Conservation (phyloP, 2,329 filamentous ascomycete species). For the Hypoxylon sp. region DNA sequence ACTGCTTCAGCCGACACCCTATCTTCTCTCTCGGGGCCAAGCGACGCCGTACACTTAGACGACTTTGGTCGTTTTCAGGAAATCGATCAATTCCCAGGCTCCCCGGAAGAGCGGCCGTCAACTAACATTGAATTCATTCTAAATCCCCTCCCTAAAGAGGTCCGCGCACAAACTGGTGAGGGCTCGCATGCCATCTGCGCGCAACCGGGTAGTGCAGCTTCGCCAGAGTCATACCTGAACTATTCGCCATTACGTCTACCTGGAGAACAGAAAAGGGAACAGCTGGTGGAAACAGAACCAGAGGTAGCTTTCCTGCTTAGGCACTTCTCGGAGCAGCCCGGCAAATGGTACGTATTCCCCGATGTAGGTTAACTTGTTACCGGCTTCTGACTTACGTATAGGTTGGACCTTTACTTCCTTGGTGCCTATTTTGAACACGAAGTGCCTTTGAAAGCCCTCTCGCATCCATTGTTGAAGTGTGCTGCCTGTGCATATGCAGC, state of each 20-base stretch:
- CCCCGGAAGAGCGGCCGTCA: background rate
- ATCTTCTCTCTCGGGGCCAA: background rate
- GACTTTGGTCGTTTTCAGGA: background rate
- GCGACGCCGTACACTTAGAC: background rate
- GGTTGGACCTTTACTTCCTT: conserved; percentile 3
- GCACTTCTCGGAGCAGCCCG: conserved; percentile 5
- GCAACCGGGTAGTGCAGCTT: background rate
- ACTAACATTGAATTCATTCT: background rate
- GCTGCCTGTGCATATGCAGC: background rate
- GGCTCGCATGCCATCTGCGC: background rate
- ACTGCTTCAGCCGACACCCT: background rate
- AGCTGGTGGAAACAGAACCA: background rate
- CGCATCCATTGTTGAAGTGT: conserved; percentile 3
- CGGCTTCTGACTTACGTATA: conserved; percentile 4
- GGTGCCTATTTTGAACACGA: background rate
- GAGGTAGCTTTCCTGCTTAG: conserved; percentile 6
- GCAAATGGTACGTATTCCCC: background rate
- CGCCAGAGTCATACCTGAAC: background rate
- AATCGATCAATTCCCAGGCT: background rate
- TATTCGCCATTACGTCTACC: background rate
- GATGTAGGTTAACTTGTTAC: background rate
- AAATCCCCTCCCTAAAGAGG: background rate
- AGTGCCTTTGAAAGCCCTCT: background rate
- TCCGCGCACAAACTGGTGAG: background rate
- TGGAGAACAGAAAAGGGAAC: background rate